A percentile compares a stretch with the other conserved stretches of the same genome.
Evolutionary conservation across 2,329 filamentous ascomycete genomes (phyloP).

Genomic region (Sclerotinia nivalis): DNA sequence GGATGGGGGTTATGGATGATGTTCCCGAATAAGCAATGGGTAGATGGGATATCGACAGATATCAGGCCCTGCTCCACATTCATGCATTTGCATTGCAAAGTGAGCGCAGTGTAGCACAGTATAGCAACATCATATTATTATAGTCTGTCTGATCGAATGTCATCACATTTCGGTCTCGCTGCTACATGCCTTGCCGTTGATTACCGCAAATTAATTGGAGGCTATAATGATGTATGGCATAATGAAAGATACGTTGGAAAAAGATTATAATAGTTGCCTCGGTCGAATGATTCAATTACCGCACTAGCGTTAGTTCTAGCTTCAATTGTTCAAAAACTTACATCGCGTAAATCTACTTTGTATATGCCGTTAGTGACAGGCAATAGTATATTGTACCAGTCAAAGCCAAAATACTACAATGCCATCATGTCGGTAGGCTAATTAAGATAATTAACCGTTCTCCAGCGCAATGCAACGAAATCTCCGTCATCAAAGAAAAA

Average conservation of each 20-base stretch:
- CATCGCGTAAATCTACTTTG: neutral
- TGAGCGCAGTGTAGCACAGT: slow-evolving; percentile 10
- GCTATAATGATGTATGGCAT: neutral
- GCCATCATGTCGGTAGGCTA: neutral
- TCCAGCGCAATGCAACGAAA: slow-evolving; percentile 5
- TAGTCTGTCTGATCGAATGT: slow-evolving; percentile 5
- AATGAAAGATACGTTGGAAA: neutral
- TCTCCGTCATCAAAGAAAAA: slow-evolving; percentile 12
- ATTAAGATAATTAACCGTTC: slow-evolving; percentile 1
- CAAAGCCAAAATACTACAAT: slow-evolving; percentile 11
- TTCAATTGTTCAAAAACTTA: neutral
- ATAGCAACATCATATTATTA: slow-evolving; percentile 11
- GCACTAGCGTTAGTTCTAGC: too few species aligned
- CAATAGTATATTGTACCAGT: neutral
- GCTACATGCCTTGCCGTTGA: neutral
- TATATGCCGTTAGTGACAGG: neutral
- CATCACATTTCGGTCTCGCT: slow-evolving; percentile 13
- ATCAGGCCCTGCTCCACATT: slow-evolving; percentile 14
- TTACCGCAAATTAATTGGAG: neutral
- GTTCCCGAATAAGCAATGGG: slow-evolving; percentile 6
- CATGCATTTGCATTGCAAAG: slow-evolving; percentile 16
- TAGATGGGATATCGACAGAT: slow-evolving; percentile 13
- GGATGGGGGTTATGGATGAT: slow-evolving; percentile 8
- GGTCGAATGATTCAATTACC: neutral
- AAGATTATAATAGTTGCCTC: neutral